Base-by-base conservation (phyloP, 495 filamentous ascomycete species). In the Penicillium canescens region DNA sequence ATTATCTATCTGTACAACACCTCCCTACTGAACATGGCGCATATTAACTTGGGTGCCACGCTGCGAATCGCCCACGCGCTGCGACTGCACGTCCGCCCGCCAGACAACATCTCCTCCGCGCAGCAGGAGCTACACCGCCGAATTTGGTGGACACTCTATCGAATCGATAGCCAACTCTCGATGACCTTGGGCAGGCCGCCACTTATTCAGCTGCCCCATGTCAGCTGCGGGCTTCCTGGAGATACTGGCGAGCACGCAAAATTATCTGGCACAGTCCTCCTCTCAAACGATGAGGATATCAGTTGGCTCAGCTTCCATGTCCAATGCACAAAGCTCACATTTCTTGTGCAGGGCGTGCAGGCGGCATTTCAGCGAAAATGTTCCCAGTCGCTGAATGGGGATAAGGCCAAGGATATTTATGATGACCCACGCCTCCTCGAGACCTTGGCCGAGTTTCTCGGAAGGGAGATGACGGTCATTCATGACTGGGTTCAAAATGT, bases 401-500 rank as follows among this genome's bases (percentile, higher is more conserved):
- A 40, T 11, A 21, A 39, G 14, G 21, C 34, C 7, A 6, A 46
- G 13, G 16, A 13, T 16, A 51, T 57, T 23, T 57, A 59, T 34
- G 42, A 48, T 9, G 46, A 59, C 18, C 50, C 46, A 3, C 16
- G 13, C 14, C 9, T 42, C 3, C 38, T 56, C 1, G 62, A 68
- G 44, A 46, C 44, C 4, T 50, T 66, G 46, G 75, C 75, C 13
- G 54, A 54, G 14, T 69, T 65, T 34, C 67, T 79, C 14, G 44
- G 52, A 2, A 45, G 51, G 2, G 56, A 53, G 7, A 64, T 75
- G 42, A 40, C 59, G 34, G 16, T 14, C 4, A 33, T 78, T 23
- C 53, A 65, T 21, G 44, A 41, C n/a, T 80, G 76, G 77, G 44
- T 58, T 11, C 43, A 63, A 6, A 48, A 70, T 3, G 71, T 80